Evolutionary conservation across 768 basidiomycete genomes (phyloP), one percentile per base, ranked within the genome.

Genomic region (Holtermanniella nyarrowii): DNA sequence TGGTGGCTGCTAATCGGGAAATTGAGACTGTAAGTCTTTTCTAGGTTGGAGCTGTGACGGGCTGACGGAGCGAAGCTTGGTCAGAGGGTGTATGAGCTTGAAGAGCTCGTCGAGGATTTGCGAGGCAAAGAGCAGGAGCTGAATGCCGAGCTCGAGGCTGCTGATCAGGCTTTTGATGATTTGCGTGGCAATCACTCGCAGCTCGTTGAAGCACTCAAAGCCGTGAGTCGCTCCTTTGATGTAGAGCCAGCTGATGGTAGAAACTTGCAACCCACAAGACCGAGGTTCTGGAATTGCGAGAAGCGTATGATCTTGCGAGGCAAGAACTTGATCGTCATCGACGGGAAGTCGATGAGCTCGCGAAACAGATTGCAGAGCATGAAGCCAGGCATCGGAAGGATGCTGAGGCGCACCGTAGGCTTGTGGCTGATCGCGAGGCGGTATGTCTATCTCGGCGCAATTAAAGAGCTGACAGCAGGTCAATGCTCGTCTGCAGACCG

Each of bases 191-290:
- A 80, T 37, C 78, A 81, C 47, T 84, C 88, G 52, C 86, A 88
- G n/a, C 73, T 91, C 4, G 75, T 81, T 25, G 74, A 75, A 7
- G 84, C 84, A 1, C 77, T 93, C 43, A 93, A 91, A 70, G 87
- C 93, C 71, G 90, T 52, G 18, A 42, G 31, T 37, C 16, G 7
- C 7, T 16, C 16, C 31, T 16, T 16, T 7, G 31, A 16, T 16
- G 31, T 52, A 5, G 37, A 37, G 5, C 23, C 43, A n/a, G 43
- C 47, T 25, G 48, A 57, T 43, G 40, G 41, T 16, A 42, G 42
- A 50, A 27, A 49, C 27, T 49, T 41, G 26, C 25, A 40, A 37
- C 21, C n/a, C 27, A 48, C 21, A 46, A 53, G n/a, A 44, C 42
- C 4, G 54, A 55, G 27, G 14, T 49, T 13, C 23, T 27, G 14